Evolutionary conservation across 2,329 filamentous ascomycete genomes (phyloP).

Genomic region (Rutstroemia sydowiana): DNA sequence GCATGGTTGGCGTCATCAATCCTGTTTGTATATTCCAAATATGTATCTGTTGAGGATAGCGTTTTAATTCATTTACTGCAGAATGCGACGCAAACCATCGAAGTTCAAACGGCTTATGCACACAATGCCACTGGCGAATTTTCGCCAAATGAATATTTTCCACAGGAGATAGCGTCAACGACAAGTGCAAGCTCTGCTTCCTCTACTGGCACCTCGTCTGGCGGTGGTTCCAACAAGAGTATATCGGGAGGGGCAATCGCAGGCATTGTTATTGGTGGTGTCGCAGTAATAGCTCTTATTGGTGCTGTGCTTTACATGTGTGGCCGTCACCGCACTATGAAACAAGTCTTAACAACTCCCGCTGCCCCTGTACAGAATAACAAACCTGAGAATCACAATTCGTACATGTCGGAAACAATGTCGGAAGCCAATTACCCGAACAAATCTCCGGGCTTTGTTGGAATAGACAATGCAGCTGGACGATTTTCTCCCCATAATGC

Average conservation of each 20-base stretch:
- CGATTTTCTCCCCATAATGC: conserved; percentile 3
- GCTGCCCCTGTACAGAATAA: neutral
- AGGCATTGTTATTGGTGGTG: conserved; percentile 47
- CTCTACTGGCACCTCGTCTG: neutral
- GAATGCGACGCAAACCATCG: conserved; percentile 42
- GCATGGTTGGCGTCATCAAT: conserved; percentile 74
- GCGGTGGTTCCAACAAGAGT: neutral
- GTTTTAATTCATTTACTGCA: conserved; percentile 7
- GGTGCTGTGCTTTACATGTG: conserved; percentile 41
- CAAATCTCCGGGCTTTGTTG: conserved; percentile 8
- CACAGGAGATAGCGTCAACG: conserved; percentile 36
- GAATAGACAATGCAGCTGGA: conserved; percentile 1
- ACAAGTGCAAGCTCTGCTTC: conserved; percentile 6
- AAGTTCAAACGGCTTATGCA: conserved; percentile 41
- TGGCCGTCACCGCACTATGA: conserved; percentile 27
- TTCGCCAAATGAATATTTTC: conserved; percentile 48
- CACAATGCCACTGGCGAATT: conserved; percentile 44
- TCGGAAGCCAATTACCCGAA: conserved; percentile 21
- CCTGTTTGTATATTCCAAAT: conserved; percentile 38
- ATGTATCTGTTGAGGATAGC: neutral
- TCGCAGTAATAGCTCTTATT: conserved; percentile 34
- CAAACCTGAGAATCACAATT: conserved; percentile 10
- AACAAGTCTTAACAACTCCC: conserved; percentile 9
- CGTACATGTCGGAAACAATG: conserved; percentile 17
- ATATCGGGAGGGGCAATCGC: conserved; percentile 46